Base-by-base conservation (phyloP, 2,329 filamentous ascomycete genomes). In the Ilyonectria sp. region DNA sequence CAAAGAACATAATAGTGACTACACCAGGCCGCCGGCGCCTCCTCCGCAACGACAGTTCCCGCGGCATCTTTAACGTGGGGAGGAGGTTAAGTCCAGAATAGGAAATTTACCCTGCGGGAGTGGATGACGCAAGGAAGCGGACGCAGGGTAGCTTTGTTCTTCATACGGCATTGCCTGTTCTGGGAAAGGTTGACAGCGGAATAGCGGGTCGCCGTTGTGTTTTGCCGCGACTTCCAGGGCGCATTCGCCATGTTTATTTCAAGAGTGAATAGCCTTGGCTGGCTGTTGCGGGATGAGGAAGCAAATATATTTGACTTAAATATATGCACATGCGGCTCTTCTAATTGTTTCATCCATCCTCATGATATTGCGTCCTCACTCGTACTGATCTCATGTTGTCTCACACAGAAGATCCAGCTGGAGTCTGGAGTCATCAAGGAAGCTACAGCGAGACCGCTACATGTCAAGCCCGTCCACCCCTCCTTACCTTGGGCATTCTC, bases 91-190 rank as follows among this genome's bases (percentile, higher is more conserved):
- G 29, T 10, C n/a, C 13, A 53, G 1, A 31, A 23, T 29, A 26
- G 46, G 23, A 17, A 49, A 33, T n/a, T 31, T n/a, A 29, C 5
- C 17, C 23, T 29, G 17, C 29, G 4, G n/a, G 9, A 53, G 50
- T 35, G 31, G n/a, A 35, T 13, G 8, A 17, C 9, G 13, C 26
- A 52, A 9, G 19, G 60, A 56, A 33, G 6, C n/a, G 6, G 40
- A n/a, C 40, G 40, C 40, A 43, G 19, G 40, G 23, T 10, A 52
- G n/a, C 9, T 8, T 26, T 26, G 6, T 26, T 26, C 26, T 26
- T 43, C 65, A 63, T 43, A 52, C 56, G 60, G 13, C 29, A 69
- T 65, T 72, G 63, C 69, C 71, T 73, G 19, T 23, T 71, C 73
- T 60, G 29, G 66, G 71, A 57, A 66, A 68, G 63, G 59, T 21